Evolutionary conservation across 108 stramenopile genomes (phyloP).

Genomic region (Nitzschia sp.): DNA sequence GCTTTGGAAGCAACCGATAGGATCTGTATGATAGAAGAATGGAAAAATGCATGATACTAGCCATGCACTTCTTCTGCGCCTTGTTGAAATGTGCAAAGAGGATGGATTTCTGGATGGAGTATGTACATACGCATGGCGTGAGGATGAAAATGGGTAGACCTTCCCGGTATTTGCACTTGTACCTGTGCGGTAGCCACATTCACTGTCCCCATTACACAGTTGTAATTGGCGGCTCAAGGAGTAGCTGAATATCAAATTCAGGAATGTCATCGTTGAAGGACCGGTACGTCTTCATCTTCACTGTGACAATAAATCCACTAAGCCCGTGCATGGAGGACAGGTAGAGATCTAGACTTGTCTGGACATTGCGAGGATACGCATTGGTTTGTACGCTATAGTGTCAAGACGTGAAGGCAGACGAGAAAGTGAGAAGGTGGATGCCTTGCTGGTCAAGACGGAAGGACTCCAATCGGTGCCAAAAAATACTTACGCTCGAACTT

Average conservation of each 20-base stretch:
- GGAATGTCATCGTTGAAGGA: conserved; percentile 9
- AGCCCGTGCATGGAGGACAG: conserved; percentile 10
- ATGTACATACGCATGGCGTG: too few species aligned
- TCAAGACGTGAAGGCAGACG: background rate
- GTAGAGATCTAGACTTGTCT: conserved; percentile 21
- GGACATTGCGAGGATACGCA: conserved; percentile 5
- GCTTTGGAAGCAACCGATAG: too few species aligned
- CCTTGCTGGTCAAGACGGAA: background rate
- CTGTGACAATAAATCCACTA: conserved; percentile 16
- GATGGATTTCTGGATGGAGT: too few species aligned
- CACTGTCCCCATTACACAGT: too few species aligned
- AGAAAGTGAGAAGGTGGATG: background rate
- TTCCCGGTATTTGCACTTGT: too few species aligned
- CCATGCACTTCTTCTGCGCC: too few species aligned
- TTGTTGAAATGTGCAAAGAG: too few species aligned
- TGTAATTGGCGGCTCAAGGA: background rate
- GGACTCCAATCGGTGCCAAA: background rate
- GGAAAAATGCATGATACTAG: too few species aligned
- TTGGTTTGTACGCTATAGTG: conserved; percentile 29
- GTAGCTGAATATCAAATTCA: conserved; percentile 17
- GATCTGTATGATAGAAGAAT: too few species aligned
- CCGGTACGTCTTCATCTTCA: conserved; percentile 21
- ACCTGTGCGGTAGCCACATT: too few species aligned
- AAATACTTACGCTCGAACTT: conserved; percentile 32
- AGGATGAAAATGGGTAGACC: too few species aligned